Conservation (phyloP, 2,329 filamentous ascomycete genomes). For the Colletotrichum neosansevieriae region DNA sequence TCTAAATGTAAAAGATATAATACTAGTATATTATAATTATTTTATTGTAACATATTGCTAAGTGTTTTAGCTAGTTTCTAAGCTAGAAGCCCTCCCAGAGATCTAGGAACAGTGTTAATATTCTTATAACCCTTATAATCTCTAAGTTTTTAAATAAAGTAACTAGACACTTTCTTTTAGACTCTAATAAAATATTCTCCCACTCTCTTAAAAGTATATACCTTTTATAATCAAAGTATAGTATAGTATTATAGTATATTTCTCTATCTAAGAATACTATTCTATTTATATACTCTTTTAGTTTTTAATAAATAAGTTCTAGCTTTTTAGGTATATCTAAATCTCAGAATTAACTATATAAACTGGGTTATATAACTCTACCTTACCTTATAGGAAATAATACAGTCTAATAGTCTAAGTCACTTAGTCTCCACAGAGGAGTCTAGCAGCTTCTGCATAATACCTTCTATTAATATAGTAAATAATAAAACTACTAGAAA, state of each 20-base stretch:
- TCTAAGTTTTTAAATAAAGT: constrained; percentile 1
- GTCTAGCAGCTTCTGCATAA: constrained; percentile 7
- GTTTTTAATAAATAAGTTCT: not conserved
- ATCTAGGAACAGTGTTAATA: constrained; percentile 1
- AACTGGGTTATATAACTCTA: not conserved
- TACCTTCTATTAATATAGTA: not conserved
- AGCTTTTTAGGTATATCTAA: not conserved
- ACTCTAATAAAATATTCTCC: constrained; percentile 6
- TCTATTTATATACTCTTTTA: not conserved
- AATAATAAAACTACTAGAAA: not conserved
- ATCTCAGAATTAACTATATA: not conserved
- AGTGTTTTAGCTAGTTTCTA: constrained; percentile 1
- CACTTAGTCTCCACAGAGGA: constrained; percentile 1
- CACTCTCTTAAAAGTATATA: not conserved
- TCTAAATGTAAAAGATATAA: constrained; percentile 4
- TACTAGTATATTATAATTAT: constrained; percentile 11
- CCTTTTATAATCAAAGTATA: not conserved
- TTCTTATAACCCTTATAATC: not conserved
- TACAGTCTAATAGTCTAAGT: constrained; percentile 5
- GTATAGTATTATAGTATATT: not conserved
- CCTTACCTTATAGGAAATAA: constrained; percentile 3
- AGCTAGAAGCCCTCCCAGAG: constrained; percentile 4
- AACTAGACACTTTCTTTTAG: constrained; percentile 6
- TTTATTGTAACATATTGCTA: constrained; percentile 3
- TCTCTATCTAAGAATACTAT: constrained; percentile 2